Evolutionary conservation across 2,329 filamentous ascomycete species (phyloP), one percentile per base, ranked within the genome.

Genomic region (Amylocarpus encephaloides): DNA sequence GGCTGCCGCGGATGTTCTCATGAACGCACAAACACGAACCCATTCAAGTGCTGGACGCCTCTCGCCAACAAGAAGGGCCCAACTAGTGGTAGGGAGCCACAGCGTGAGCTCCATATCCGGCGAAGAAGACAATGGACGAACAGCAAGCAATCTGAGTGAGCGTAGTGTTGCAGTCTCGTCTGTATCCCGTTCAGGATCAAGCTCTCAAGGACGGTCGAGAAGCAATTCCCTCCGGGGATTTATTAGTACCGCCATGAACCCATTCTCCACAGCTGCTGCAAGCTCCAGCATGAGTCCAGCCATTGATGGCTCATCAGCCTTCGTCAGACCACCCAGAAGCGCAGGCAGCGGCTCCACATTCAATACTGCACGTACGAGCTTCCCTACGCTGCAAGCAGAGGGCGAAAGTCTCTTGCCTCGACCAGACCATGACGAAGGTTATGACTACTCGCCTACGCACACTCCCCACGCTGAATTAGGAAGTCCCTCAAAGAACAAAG

Each of bases 401-500:
- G 64, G 52, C 1, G 59, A 64, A 33, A 51, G 22, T 3, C 45
- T 67, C 6, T 58, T 66, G 10, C 63, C 63, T 5, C 54, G 60
- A 11, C 62, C 61, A 18, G 53, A 50, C 1, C 55, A 59, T 15
- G 32, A 42, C 5, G 42, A 39, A 10, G 39, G 41, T 2, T 43
- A 53, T 6, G 55, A 61, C 2, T 35, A 53, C 36, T 59, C 60
- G 1, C 57, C 60, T 2, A 57, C 52, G n/a, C 46, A 53, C 12
- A 55, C 53, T 2, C 41, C 49, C 6, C 29, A 43, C 7, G 48
- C 55, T 3, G 43, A 41, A 6, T 71, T 76, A 1, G 72, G 77
- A 0, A 79, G 77, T 46, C 74, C 82, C 16, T 79, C 79, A 63
- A 76, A 83, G 69, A 69, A 61, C 11, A 82, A 80, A 62, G 70